Conservation (phyloP, 2,329 filamentous ascomycete genomes). For the Claviceps cyperi region DNA sequence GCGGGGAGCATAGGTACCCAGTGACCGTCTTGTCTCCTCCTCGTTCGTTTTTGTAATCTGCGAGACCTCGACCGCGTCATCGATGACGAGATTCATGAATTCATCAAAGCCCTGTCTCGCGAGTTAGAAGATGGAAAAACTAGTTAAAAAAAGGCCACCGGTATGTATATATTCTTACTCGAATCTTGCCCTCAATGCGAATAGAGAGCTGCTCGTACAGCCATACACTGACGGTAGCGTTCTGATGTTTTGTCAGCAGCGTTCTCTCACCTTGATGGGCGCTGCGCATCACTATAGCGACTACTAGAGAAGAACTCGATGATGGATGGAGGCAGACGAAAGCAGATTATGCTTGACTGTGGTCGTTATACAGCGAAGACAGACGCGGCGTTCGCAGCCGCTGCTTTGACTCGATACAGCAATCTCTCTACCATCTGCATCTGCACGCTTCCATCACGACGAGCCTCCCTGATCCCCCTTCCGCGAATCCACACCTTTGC, state of each 20-base stretch:
- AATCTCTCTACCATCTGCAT: neutral
- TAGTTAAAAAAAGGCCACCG: neutral
- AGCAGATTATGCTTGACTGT: neutral
- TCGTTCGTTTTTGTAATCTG: conserved; percentile 64
- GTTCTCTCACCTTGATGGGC: conserved; percentile 9
- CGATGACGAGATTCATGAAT: conserved; percentile 97
- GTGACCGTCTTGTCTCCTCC: conserved; percentile 59
- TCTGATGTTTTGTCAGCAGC: conserved; percentile 27
- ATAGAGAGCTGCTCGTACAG: conserved; percentile 91
- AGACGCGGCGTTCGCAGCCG: neutral
- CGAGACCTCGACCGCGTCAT: conserved; percentile 88
- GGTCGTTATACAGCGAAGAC: neutral
- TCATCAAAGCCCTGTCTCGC: conserved; percentile 75
- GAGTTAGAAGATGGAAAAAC: neutral
- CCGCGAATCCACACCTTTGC: neutral
- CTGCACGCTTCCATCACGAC: neutral
- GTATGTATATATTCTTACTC: conserved; percentile 39
- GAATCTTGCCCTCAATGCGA: conserved; percentile 90
- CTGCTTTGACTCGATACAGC: neutral
- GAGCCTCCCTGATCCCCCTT: neutral
- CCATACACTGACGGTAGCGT: conserved; percentile 85
- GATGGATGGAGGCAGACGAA: neutral
- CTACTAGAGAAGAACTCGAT: neutral
- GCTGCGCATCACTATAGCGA: neutral
- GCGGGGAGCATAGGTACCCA: conserved; percentile 46